Conservation (phyloP, 2,329 filamentous ascomycete genomes). For the Pseudogymnoascus sp. region DNA sequence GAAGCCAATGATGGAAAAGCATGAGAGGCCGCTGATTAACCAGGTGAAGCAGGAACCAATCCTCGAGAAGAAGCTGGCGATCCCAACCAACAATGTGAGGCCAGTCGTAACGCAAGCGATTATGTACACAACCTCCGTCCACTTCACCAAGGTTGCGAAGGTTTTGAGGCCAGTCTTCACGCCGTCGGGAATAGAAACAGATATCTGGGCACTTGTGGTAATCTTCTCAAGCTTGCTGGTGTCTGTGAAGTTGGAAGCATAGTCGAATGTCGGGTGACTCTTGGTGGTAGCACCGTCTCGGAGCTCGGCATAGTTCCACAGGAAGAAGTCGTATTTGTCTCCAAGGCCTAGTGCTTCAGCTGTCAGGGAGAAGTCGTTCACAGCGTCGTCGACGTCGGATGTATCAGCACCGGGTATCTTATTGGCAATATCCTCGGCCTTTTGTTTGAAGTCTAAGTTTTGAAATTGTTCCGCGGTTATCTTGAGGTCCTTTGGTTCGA, state of each 20-base stretch:
- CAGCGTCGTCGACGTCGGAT: neutral
- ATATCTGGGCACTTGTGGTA: constrained; percentile 39
- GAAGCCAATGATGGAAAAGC: constrained; percentile 47
- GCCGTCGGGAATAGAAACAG: constrained; percentile 59
- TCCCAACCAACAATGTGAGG: constrained; percentile 66
- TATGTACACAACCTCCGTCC: constrained; percentile 77
- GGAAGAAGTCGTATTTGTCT: constrained; percentile 70
- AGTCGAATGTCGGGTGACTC: constrained; percentile 64
- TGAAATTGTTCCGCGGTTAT: constrained; percentile 36
- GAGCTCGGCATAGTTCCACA: constrained; percentile 79
- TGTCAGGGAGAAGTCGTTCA: constrained; percentile 42
- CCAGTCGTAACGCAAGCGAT: constrained; percentile 63
- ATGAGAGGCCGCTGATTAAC: constrained; percentile 60
- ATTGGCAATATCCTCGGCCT: neutral
- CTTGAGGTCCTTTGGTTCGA: constrained; percentile 53
- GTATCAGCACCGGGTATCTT: neutral
- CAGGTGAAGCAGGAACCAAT: constrained; percentile 76
- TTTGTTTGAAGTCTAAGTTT: constrained; percentile 24
- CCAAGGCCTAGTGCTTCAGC: constrained; percentile 49
- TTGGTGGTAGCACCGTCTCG: constrained; percentile 50
- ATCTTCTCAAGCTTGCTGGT: constrained; percentile 54
- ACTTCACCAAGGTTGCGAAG: constrained; percentile 68
- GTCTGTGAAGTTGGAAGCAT: constrained; percentile 66
- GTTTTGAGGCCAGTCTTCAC: constrained; percentile 60
- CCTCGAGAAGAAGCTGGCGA: constrained; percentile 77